Conservation (phyloP, 306 rosid species). For the Lathyrus sativus region DNA sequence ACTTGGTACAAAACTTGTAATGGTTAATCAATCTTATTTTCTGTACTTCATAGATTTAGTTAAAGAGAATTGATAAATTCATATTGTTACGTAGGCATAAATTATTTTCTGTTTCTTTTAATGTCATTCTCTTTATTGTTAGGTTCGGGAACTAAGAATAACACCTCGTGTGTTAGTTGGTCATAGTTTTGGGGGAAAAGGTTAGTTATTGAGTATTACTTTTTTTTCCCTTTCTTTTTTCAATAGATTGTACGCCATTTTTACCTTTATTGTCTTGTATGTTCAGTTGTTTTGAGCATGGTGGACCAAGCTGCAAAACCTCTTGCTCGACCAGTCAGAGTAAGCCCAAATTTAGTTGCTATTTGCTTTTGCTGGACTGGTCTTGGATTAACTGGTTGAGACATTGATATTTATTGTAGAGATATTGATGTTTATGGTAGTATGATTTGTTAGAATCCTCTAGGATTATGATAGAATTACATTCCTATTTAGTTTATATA, state of each 20-base stretch:
- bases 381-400: conserved; percentile 10
- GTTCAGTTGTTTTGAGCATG: conserved; percentile 87
- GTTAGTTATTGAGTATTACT: conserved; percentile 43
- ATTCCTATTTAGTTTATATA: too few species aligned
- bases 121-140: conserved; percentile 36
- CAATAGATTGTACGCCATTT: conserved; percentile 27
- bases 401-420: too few species aligned
- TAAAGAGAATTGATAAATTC: conserved; percentile 9
- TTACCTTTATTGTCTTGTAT: conserved; percentile 38
- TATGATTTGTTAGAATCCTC: too few species aligned
- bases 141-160: conserved; percentile 78
- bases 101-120: conserved; percentile 10
- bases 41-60: conserved; percentile 12
- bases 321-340: conserved; percentile 92
- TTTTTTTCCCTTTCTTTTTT: background rate
- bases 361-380: conserved; percentile 17
- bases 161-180: conserved; percentile 91
- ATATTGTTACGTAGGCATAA: conserved; percentile 7
- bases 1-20: conserved; percentile 19
- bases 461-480: too few species aligned
- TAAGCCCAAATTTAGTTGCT: conserved; percentile 45
- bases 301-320: conserved; percentile 99
- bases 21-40: conserved; percentile 17
- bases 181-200: conserved; percentile 98
- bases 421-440: too few species aligned